A percentile compares a stretch with the other conserved stretches of the same genome.
phyloP scores from a whole-genome alignment of 176 grass and related monocot genomes.

The Raddia distichophylla region DNA sequence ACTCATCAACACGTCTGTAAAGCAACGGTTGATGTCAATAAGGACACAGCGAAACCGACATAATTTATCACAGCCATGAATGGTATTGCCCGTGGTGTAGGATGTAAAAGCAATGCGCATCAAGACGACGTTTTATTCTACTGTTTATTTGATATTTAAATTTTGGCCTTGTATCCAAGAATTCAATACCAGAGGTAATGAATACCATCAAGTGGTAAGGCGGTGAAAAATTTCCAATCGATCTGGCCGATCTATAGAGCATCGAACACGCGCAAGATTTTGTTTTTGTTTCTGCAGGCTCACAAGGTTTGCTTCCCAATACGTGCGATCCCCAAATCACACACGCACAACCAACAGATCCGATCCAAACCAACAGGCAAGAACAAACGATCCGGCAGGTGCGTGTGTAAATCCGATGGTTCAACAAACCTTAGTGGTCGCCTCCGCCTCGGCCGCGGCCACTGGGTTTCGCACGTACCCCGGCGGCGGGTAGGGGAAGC shows the following conservation, averaged over 20 bases:
- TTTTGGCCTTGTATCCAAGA: background rate
- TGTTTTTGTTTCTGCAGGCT: background rate
- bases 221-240: background rate
- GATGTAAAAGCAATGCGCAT: background rate
- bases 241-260: background rate
- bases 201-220: background rate
- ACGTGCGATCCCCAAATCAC: constrained; percentile 43
- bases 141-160: background rate
- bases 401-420: constrained; percentile 70
- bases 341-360: constrained; percentile 57
- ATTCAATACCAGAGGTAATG: background rate
- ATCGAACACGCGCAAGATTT: background rate
- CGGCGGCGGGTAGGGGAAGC: constrained; percentile 61
- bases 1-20: too few relatives aligned
- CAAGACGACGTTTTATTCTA: background rate
- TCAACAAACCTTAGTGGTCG: constrained; percentile 68
- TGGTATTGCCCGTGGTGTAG: background rate
- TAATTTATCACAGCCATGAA: background rate
- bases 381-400: constrained; percentile 55
- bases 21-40: background rate
- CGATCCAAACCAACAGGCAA: constrained; percentile 47
- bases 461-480: constrained; percentile 59
- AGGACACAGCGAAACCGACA: background rate
- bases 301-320: constrained; percentile 2
- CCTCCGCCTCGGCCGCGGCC: constrained; percentile 49